Percentiles rank a stretch among this genome's conserved stretches.
These are phyloP conservation scores for Daldinia grandis DNA, from an alignment of 495 filamentous ascomycete genomes.

Conservation along the genomic window DNA sequence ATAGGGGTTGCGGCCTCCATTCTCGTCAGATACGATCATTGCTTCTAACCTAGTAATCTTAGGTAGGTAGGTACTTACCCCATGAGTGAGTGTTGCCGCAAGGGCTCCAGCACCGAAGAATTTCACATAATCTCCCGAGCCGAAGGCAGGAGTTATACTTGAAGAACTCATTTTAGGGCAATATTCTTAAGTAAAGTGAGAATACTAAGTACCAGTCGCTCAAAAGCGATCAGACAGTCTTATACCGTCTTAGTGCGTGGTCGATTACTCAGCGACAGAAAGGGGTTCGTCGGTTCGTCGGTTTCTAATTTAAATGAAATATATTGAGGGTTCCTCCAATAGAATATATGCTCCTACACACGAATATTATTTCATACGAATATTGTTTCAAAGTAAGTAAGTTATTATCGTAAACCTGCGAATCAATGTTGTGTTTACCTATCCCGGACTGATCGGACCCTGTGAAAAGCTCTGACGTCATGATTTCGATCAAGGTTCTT, in stretches of 20 bases:
- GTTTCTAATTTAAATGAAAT: neutral
- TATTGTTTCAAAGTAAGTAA: too few species aligned
- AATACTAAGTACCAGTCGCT: neutral
- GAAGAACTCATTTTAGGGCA: conserved; percentile 26
- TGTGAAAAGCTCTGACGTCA: conserved; percentile 19
- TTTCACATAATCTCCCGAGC: conserved; percentile 61
- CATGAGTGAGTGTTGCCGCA: conserved; percentile 86
- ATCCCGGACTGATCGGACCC: conserved; percentile 15
- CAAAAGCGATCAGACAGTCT: neutral
- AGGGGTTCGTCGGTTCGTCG: neutral
- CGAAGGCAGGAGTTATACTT: conserved; percentile 42
- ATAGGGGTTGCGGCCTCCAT: conserved; percentile 57
- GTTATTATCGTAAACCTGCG: neutral
- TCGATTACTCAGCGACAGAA: conserved; percentile 36
- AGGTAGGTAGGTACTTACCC: conserved; percentile 73
- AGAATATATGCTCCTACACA: too few species aligned
- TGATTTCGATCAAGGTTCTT: conserved; percentile 8
- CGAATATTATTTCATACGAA: too few species aligned
- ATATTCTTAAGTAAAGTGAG: neutral
- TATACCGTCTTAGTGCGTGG: neutral
- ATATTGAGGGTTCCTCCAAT: too few species aligned
- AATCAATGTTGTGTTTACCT: neutral
- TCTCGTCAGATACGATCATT: neutral
- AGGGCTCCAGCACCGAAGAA: conserved; percentile 87
- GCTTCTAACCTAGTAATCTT: conserved; percentile 57